Conservation (phyloP, 2,329 filamentous ascomycete genomes). For the Colletotrichum filicis region DNA sequence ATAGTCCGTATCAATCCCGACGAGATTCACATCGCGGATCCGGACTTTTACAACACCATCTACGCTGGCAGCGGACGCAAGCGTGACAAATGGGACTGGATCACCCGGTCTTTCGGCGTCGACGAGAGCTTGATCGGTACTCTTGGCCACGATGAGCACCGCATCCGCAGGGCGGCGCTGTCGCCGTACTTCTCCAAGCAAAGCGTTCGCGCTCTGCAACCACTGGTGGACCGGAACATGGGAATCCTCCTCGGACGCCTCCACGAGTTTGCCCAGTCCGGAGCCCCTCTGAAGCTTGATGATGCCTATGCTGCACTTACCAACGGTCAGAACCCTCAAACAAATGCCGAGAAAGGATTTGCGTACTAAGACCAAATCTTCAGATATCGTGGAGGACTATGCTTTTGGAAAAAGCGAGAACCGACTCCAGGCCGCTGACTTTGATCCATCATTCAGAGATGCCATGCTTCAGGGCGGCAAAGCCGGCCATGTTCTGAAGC, state of each 20-base stretch:
- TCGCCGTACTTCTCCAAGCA: neutral
- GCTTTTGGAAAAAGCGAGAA: neutral
- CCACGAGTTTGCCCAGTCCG: neutral
- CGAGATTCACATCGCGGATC: neutral
- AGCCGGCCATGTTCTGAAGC: neutral
- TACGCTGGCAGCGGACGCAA: neutral
- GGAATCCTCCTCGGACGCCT: neutral
- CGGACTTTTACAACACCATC: neutral
- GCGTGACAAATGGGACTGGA: neutral
- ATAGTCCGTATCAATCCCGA: neutral
- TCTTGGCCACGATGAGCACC: neutral
- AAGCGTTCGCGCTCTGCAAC: neutral
- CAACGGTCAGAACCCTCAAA: neutral
- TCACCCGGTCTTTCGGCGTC: constrained; percentile 30
- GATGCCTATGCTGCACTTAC: neutral
- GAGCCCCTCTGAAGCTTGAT: neutral
- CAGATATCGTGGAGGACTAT: neutral
- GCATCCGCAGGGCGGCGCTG: neutral
- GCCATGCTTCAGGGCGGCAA: neutral
- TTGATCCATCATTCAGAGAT: neutral
- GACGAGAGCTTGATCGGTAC: neutral
- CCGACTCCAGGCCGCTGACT: neutral
- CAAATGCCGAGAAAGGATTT: too few species aligned
- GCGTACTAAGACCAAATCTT: too few species aligned
- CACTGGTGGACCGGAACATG: neutral